Percentiles rank a stretch among this genome's conserved stretches.
phyloP scores from a whole-genome alignment of 345 rosid species.

The Bruguiera sexangula region DNA sequence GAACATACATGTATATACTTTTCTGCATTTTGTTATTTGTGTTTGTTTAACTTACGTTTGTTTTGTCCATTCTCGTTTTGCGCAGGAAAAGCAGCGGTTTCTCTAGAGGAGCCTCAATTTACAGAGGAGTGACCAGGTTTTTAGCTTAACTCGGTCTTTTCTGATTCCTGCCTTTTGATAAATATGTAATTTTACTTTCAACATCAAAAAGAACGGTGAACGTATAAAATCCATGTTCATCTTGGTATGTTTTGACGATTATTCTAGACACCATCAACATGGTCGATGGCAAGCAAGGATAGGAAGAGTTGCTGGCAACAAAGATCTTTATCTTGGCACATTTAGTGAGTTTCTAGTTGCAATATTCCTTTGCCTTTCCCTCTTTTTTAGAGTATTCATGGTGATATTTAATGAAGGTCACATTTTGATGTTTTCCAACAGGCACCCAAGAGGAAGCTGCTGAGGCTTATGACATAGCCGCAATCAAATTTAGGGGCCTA shows the following conservation, averaged over 20 bases:
- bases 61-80: neutral
- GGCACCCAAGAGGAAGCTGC: slow-evolving; percentile 89
- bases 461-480: slow-evolving; percentile 71
- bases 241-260: neutral
- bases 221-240: neutral
- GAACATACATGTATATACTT: neutral
- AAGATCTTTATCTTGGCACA: slow-evolving; percentile 96
- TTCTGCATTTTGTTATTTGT: neutral
- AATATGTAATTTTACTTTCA: too few species aligned
- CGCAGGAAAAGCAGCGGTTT: slow-evolving; percentile 92
- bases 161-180: neutral
- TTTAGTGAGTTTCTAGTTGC: slow-evolving; percentile 51
- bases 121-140: slow-evolving; percentile 95
- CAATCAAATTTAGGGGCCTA: slow-evolving; percentile 85
- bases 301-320: slow-evolving; percentile 96
- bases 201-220: neutral
- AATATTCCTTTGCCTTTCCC: neutral
- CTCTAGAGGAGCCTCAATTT: slow-evolving; percentile 95
- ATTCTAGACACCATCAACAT: slow-evolving; percentile 87
- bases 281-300: slow-evolving; percentile 99
- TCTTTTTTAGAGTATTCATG: neutral
- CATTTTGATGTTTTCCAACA: neutral
- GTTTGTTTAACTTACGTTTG: neutral
- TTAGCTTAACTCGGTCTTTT: slow-evolving; percentile 3
- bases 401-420: too few species aligned